phyloP scores from a whole-genome alignment of 192 early-diverging fungal genomes.

The Neocallimastix lanati region DNA sequence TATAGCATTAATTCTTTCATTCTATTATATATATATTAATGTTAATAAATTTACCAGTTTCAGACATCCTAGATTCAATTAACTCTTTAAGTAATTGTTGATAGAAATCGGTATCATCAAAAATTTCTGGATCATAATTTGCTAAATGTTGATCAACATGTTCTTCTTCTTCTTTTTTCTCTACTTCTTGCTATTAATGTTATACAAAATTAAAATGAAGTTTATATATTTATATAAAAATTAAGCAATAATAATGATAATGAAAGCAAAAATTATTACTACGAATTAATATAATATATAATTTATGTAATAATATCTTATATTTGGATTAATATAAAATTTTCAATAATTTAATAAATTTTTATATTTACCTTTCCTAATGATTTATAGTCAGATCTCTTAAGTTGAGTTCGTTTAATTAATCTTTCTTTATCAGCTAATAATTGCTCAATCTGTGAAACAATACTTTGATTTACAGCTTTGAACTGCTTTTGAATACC shows the following conservation, averaged over 20 bases:
- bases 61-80: conserved; percentile 82
- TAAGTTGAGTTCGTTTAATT: conserved; percentile 71
- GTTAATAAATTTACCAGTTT: conserved; percentile 48
- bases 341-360: neutral
- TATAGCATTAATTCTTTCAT: too few relatives aligned
- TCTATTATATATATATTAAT: too few relatives aligned
- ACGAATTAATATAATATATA: neutral
- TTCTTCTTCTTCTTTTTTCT: conserved; percentile 3
- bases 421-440: conserved; percentile 55
- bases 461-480: conserved; percentile 62
- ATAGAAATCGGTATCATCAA: conserved; percentile 94
- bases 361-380: conserved; percentile 19
- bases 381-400: conserved; percentile 48
- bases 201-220: too few relatives aligned
- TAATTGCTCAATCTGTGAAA: conserved; percentile 53
- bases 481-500: conserved; percentile 84
- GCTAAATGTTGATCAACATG: conserved; percentile 35
- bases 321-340: too few relatives aligned
- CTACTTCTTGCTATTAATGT: conserved; percentile 13
- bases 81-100: conserved; percentile 81
- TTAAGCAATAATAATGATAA: neutral
- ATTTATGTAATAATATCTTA: too few relatives aligned
- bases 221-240: conserved; percentile 8
- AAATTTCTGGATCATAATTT: conserved; percentile 71
- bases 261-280: neutral